Percentiles rank a stretch among this genome's conserved stretches.
Evolutionary conservation across 140 eudicot genomes (phyloP).

Genomic region (Flaveria floridana): DNA sequence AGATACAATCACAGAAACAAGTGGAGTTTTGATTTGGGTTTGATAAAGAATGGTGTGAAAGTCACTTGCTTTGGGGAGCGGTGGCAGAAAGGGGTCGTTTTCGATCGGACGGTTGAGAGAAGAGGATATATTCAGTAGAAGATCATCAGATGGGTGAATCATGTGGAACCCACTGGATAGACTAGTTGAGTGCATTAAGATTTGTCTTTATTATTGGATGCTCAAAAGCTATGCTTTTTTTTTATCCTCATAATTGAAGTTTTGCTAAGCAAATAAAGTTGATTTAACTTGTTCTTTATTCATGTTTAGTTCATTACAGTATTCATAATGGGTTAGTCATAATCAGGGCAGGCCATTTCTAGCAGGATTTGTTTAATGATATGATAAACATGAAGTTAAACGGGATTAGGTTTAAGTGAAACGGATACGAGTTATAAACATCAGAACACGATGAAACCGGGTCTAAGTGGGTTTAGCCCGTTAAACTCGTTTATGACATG

Average conservation of each 20-base stretch:
- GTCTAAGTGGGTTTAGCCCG: too few species aligned
- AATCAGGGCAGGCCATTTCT: too few species aligned
- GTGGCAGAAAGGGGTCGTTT: slow-evolving; percentile 22
- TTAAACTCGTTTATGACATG: too few species aligned
- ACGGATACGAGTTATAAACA: too few species aligned
- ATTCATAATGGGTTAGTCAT: too few species aligned
- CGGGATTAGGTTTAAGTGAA: too few species aligned
- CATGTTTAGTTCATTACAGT: too few species aligned
- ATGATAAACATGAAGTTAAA: too few species aligned
- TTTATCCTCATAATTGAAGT: slow-evolving; percentile 3
- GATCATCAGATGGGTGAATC: not conserved
- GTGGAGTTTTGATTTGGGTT: slow-evolving; percentile 8
- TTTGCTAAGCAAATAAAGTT: not conserved
- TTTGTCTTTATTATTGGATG: slow-evolving; percentile 20
- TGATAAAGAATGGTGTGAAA: slow-evolving; percentile 25
- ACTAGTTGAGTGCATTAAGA: not conserved
- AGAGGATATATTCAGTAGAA: slow-evolving; percentile 34
- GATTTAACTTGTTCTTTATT: too few species aligned
- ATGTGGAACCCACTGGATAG: slow-evolving; percentile 12
- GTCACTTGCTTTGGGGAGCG: slow-evolving; percentile 8
- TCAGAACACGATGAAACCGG: too few species aligned
- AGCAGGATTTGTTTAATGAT: too few species aligned
- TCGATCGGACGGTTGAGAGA: slow-evolving; percentile 38
- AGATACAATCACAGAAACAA: not conserved
- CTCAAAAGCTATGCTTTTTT: slow-evolving; percentile 13